Base-by-base conservation (phyloP, 2,329 filamentous ascomycete species). In the Aspergillus pseudoviridinutans region DNA sequence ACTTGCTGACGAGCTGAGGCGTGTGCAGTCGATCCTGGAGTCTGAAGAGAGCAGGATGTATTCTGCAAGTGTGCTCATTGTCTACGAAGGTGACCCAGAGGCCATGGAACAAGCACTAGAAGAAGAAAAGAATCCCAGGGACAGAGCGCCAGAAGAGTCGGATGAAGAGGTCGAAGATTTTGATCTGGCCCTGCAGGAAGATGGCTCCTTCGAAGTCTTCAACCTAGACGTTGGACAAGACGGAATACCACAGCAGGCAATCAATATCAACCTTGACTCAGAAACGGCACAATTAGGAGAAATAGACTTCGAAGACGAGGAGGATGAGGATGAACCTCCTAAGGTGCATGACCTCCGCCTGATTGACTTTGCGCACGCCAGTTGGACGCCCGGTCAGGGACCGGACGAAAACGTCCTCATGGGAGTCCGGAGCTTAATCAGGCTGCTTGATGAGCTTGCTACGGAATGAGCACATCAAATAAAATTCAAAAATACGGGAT, bases 291-390 rank as follows among this genome's bases (percentile, higher is more conserved):
- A 74, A 22, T 74, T 76, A 32, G 76, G 78, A n/a, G 78, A 78
- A 9, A 75, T 82, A 1, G 78, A 78, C 0, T 79, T 79, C 1
- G 78, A 80, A 1, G 78, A 80, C 0, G 82, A 85, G 0, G 82
- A 86, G 0, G 82, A 86, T 1, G 82, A 85, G 2, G 79, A 80
- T 56, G 73, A 77, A 59, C 69, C 73, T 10, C 88, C 88, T 0
- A 87, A 87, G 66, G 84, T 96, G 47, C 91, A 88, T 67, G 83
- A 86, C 12, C 81, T 97, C 51, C 94, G 93, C 70, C 81, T 99
- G 61, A 99, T 99, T 66, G 94, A 99, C 73, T 99, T 99, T 80
- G 94, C 94, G 1, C 94, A 99, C 74, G 94, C 94, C 10, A 78
- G 80, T 51, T 97, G 89, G 87, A 88, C 86, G 1, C 89, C 90